A percentile compares a stretch with the other conserved stretches of the same genome.
phyloP scores from a whole-genome alignment of 208 protist genomes.

The Leishmania tarentolae region DNA sequence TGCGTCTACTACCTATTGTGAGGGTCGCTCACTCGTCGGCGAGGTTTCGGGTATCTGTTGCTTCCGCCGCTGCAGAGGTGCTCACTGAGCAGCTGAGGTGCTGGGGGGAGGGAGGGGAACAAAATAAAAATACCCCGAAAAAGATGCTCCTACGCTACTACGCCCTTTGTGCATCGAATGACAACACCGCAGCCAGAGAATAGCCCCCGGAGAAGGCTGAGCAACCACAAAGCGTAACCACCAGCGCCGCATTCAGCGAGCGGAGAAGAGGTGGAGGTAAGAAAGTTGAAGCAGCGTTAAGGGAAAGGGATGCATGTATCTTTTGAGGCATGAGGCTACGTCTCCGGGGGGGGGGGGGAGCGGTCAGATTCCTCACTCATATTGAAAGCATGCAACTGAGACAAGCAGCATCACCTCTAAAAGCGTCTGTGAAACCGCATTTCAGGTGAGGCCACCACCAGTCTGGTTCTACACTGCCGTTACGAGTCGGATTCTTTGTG shows the following conservation, averaged over 20 bases:
- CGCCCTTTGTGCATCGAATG: not conserved
- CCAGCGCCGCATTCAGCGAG: not conserved
- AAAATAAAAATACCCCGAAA: not conserved
- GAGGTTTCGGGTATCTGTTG: not conserved
- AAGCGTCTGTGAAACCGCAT: not conserved
- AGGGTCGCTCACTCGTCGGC: not conserved
- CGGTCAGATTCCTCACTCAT: not conserved
- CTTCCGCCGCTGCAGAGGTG: not conserved
- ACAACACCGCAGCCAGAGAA: not conserved
- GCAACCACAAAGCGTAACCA: not conserved
- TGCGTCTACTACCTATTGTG: not conserved
- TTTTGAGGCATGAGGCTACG: not conserved
- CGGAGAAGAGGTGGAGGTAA: not conserved
- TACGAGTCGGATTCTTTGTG: not conserved
- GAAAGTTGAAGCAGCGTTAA: not conserved
- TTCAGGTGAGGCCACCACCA: not conserved
- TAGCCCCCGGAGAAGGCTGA: not conserved
- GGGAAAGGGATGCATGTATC: not conserved
- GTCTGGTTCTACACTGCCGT: not conserved
- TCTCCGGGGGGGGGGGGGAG: not conserved
- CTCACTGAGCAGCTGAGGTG: not conserved
- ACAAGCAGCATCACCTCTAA: not conserved
- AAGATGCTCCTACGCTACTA: not conserved
- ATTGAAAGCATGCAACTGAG: not conserved
- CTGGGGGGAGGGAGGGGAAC: not conserved